Conservation (phyloP, 495 filamentous ascomycete genomes). For the Aspergillus conjunctus region DNA sequence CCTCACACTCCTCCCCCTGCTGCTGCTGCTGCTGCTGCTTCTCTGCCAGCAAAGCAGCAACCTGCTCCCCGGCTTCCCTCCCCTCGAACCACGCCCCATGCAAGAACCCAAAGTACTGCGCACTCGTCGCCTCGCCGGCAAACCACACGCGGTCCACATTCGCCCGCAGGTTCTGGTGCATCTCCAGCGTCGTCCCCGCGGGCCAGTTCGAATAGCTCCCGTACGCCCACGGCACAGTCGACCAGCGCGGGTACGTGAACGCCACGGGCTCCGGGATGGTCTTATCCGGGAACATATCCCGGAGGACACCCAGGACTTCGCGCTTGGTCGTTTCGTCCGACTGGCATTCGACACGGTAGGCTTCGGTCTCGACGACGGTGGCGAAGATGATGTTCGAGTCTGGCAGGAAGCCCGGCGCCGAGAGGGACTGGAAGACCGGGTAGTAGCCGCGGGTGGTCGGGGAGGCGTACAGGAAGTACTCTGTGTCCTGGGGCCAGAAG, state of each 20-base stretch:
- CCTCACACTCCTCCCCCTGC: neutral
- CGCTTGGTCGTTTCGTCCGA: conserved; percentile 59
- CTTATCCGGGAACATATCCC: conserved; percentile 63
- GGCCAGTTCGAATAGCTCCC: conserved; percentile 80
- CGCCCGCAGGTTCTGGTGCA: conserved; percentile 73
- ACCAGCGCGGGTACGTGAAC: conserved; percentile 75
- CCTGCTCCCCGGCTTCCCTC: conserved; percentile 47
- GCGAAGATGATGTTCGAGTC: conserved; percentile 70
- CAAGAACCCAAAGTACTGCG: conserved; percentile 71
- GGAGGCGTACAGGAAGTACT: conserved; percentile 74
- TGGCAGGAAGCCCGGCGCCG: conserved; percentile 58
- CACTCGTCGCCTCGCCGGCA: conserved; percentile 71
- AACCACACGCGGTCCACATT: conserved; percentile 68
- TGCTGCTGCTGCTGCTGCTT: neutral
- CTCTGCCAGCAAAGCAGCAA: neutral
- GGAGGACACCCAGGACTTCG: conserved; percentile 63
- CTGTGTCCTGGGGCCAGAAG: conserved; percentile 68
- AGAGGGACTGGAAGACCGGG: conserved; percentile 71
- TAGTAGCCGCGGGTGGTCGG: conserved; percentile 65
- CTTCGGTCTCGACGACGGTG: conserved; percentile 62
- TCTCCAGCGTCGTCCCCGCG: conserved; percentile 61
- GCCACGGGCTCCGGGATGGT: conserved; percentile 66
- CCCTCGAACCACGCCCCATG: conserved; percentile 71
- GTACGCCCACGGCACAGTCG: conserved; percentile 62
- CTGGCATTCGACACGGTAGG: conserved; percentile 67